Evolutionary conservation across 2,329 filamentous ascomycete species (phyloP).

Genomic region (Xylaria sp.): DNA sequence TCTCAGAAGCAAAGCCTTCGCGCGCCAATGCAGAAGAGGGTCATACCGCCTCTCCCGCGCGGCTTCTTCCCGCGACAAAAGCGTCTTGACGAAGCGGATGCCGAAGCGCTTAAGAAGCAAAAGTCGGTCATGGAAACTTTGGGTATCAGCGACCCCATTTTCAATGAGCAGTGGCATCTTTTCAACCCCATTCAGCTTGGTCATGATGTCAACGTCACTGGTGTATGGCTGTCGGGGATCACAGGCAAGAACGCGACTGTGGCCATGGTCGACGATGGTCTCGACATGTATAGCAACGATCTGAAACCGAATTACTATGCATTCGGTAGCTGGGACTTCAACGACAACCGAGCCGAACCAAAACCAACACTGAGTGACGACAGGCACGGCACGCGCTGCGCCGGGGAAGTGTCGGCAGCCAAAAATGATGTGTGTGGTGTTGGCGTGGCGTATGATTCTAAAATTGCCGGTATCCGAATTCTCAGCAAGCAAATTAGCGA

Average conservation of each 20-base stretch:
- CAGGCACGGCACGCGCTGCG: constrained; percentile 89
- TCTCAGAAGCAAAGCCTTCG: constrained; percentile 73
- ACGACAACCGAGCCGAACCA: constrained; percentile 80
- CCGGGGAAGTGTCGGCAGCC: constrained; percentile 91
- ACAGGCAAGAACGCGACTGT: constrained; percentile 89
- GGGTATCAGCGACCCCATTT: constrained; percentile 87
- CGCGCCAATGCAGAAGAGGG: constrained; percentile 59
- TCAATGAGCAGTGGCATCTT: constrained; percentile 93
- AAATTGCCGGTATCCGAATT: constrained; percentile 90
- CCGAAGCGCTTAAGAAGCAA: constrained; percentile 61
- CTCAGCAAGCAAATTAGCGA: constrained; percentile 90
- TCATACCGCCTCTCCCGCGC: constrained; percentile 49
- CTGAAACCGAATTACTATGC: constrained; percentile 93
- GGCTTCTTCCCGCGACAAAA: constrained; percentile 32
- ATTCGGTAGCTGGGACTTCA: constrained; percentile 93
- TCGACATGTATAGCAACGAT: constrained; percentile 95
- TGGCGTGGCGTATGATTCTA: constrained; percentile 93
- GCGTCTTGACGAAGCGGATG: constrained; percentile 38
- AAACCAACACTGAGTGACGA: constrained; percentile 85
- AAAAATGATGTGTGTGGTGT: constrained; percentile 92
- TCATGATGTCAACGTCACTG: constrained; percentile 96
- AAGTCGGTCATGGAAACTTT: constrained; percentile 67
- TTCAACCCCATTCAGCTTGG: constrained; percentile 81
- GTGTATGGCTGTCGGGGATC: constrained; percentile 86
- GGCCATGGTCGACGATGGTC: constrained; percentile 92